Evolutionary conservation across 208 protist genomes (phyloP).

Genomic region (Trypanosoma avium): DNA sequence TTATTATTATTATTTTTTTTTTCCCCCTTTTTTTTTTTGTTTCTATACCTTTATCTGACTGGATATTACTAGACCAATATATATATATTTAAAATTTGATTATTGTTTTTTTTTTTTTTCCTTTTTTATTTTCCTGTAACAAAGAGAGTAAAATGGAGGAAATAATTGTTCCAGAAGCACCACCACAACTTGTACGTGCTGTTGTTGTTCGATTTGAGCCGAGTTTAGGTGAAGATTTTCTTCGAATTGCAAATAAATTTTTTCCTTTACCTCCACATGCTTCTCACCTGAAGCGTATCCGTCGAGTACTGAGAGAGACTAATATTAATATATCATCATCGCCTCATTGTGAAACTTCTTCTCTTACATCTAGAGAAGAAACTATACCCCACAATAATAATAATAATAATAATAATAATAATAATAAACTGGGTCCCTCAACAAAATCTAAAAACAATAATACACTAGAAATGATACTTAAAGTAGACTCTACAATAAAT

Average conservation of each 20-base stretch:
- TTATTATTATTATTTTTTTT: conserved; percentile 15
- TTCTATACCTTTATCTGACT: no score
- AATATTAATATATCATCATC: neutral
- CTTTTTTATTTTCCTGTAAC: neutral
- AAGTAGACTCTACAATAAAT: conserved; percentile 10
- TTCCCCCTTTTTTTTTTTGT: conserved; percentile 14
- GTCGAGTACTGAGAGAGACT: conserved; percentile 10
- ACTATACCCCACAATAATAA: no score
- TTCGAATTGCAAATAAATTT: conserved; percentile 57
- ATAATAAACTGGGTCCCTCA: no score
- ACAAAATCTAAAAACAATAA: neutral
- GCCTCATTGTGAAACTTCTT: neutral
- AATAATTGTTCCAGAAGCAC: conserved; percentile 39
- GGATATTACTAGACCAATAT: no score
- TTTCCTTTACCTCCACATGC: conserved; percentile 41
- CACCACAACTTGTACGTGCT: conserved; percentile 43
- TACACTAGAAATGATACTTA: conserved; percentile 18
- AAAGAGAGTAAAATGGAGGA: conserved; percentile 71
- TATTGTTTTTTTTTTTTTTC: conserved; percentile 7
- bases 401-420: no score
- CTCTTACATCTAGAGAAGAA: no score
- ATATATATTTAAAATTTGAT: no score
- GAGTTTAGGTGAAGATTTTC: conserved; percentile 36
- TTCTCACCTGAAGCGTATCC: conserved; percentile 79
- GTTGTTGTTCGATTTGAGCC: conserved; percentile 38